Percentiles rank a stretch among this genome's conserved stretches.
phyloP scores from a whole-genome alignment of 306 rosid genomes.

The Trifolium fragiferum region DNA sequence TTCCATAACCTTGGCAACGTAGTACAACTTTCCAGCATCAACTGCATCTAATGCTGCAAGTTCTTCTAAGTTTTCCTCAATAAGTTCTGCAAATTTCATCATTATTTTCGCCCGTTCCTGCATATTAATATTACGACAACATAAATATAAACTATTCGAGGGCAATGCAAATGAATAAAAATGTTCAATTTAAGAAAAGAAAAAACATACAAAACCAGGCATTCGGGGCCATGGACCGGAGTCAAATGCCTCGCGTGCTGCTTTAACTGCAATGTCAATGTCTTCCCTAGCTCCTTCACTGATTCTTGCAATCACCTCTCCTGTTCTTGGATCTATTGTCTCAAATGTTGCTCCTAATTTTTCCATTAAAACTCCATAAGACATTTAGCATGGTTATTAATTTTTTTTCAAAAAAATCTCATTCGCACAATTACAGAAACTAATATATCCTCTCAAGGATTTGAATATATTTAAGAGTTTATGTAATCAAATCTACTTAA shows the following conservation, averaged over 20 bases:
- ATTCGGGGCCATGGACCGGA: conserved; percentile 87
- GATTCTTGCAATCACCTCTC: conserved; percentile 57
- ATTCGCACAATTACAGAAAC: no score
- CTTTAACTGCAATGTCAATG: conserved; percentile 75
- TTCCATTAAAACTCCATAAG: background rate
- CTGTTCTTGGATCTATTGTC: conserved; percentile 80
- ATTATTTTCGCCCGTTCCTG: conserved; percentile 68
- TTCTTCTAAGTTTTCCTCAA: conserved; percentile 66
- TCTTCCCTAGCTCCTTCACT: conserved; percentile 73
- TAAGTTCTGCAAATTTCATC: conserved; percentile 68
- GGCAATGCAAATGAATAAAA: background rate
- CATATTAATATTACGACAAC: background rate
- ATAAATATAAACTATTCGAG: background rate
- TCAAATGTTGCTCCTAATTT: conserved; percentile 59
- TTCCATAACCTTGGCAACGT: conserved; percentile 40
- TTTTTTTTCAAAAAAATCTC: no score
- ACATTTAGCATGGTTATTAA: no score
- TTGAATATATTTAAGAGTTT: no score
- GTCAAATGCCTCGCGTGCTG: conserved; percentile 82
- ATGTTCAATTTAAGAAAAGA: background rate
- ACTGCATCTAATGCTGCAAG: conserved; percentile 65
- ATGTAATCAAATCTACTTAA: no score
- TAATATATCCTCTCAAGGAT: no score
- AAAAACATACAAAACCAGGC: conserved; percentile 58
- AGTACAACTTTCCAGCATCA: conserved; percentile 61